Evolutionary conservation across 2,329 filamentous ascomycete species (phyloP), one percentile per base, ranked within the genome.

Genomic region (Phaeosphaeria sp.): DNA sequence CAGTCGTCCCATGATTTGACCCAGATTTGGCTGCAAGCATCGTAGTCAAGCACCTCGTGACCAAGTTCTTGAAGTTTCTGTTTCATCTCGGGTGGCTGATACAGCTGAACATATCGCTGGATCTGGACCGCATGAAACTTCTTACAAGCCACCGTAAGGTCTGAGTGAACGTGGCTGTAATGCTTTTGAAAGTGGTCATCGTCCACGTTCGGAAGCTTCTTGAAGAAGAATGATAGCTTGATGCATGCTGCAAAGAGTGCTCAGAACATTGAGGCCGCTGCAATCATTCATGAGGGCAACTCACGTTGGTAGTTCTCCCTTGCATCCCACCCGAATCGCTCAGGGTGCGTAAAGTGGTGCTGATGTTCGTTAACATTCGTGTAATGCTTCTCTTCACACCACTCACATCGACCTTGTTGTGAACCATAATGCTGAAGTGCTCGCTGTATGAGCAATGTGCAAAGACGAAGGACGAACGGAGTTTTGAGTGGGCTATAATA

Each of bases 101-200:
- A 60, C 1, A 61, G 55, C 42, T 68, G 65, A 18, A 69, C 64
- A 49, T 74, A 75, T 53, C 72, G 62, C 49, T 68, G 65, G 17
- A 74, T 61, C 39, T 71, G 71, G 56, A 59, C 62, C 2, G 64
- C 64, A 24, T 69, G 62, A 61, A 75, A 73, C 15, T 64, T 56
- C 49, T 69, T 71, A 9, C 63, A 63, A 5, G 68, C 70, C 4
- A 73, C 60, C 0, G 71, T 73, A 25, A 74, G 53, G 49, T 75
- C 72, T 5, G 71, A 64, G 46, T 74, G 71, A 2, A 75, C 69
- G 22, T 72, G 72, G 50, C 71, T 71, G 65, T 72, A 74, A 54
- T 74, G 72, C 46, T 66, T 69, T 50, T 74, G 67, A 50, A 75
- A 75, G 33, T 73, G 66, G 46, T 69, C 68, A 48, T 74, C 60